Conservation (phyloP, 2,329 filamentous ascomycete species). For the Coniochaeta ligniaria region DNA sequence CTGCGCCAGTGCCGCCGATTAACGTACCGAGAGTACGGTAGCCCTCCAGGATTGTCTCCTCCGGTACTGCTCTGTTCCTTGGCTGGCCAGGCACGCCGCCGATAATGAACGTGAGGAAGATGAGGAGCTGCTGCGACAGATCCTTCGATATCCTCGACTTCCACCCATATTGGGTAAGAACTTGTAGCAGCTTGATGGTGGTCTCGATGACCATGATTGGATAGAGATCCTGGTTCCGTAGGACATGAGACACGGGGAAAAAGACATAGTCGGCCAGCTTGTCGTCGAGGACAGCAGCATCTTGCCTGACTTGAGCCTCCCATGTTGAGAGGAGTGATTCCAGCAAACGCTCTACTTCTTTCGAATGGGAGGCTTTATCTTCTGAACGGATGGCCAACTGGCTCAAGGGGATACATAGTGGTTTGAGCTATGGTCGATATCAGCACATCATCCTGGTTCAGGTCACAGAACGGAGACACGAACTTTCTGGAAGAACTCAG, state of each 20-base stretch:
- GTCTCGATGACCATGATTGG: conserved; percentile 68
- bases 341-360: conserved; percentile 11
- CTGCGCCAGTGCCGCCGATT: conserved; percentile 34
- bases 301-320: conserved; percentile 16
- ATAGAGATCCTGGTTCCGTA: conserved; percentile 67
- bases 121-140: conserved; percentile 76
- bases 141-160: conserved; percentile 60
- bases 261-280: conserved; percentile 92
- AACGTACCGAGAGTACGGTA: conserved; percentile 64
- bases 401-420: conserved; percentile 17
- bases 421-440: conserved; percentile 12
- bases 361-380: conserved; percentile 11
- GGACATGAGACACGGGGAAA: conserved; percentile 82
- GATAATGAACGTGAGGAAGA: conserved; percentile 75
- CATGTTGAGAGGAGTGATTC: conserved; percentile 10
- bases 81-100: conserved; percentile 60
- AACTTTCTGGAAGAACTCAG: conserved; percentile 1
- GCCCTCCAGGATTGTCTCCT: conserved; percentile 68
- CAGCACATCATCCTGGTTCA: neutral
- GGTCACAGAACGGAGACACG: neutral
- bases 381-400: conserved; percentile 12
- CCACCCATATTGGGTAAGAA: conserved; percentile 77
- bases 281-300: conserved; percentile 56
- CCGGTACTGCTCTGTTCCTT: conserved; percentile 42
- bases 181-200: conserved; percentile 64